Base-by-base conservation (phyloP, 805 yeast genomes). In the Kazachstania martiniae region DNA sequence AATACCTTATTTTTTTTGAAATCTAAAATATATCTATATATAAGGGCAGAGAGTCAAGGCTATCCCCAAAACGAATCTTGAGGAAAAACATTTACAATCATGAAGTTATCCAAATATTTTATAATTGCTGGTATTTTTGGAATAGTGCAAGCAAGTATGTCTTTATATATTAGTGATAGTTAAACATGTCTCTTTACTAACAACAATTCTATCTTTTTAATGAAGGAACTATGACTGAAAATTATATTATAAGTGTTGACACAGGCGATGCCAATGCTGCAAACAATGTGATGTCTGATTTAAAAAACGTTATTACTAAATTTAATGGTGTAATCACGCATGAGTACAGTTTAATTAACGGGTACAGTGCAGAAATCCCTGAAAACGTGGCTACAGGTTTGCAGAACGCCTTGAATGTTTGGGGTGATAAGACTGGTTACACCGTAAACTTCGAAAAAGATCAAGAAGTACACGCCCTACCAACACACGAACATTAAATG, bases 321-420 rank as follows among this genome's bases (percentile, higher is more conserved):
- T 36, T 64, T 6, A 73, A 72, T 6, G 75, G 70, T 4, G 43
- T 39, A 12, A 59, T 71, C 29, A 62, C 63, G 12, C 68, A 66
- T 40, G 72, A 68, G 36, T 70, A 66, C 49, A 58, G 63, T 3
- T 56, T 68, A 9, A 50, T 70, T 25, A 31, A 35, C 18, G 37
- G 37, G 5, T 34, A 25, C 8, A 29, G 31, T 21, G 29, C 35
- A 10, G 33, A 29, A 10, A 25, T 38, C n/a, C 27, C 27, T 14
- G 21, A 17, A 12, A 19, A 22, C 6, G 27, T 33, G 9, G 24
- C 18, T 21, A 10, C 25, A 12, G 21, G 14, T 14, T 27, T 38
- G 6, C 19, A 35, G n/a, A 27, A 32, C 2, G 36, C 40, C 13
- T 19, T 54, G 19, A 33, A 33, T 12, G 30, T 39, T 4, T 24